A percentile compares a stretch with the other conserved stretches of the same genome.
Evolutionary conservation across 139 green algal species (phyloP).

Genomic region (Nannochloris sp.): DNA sequence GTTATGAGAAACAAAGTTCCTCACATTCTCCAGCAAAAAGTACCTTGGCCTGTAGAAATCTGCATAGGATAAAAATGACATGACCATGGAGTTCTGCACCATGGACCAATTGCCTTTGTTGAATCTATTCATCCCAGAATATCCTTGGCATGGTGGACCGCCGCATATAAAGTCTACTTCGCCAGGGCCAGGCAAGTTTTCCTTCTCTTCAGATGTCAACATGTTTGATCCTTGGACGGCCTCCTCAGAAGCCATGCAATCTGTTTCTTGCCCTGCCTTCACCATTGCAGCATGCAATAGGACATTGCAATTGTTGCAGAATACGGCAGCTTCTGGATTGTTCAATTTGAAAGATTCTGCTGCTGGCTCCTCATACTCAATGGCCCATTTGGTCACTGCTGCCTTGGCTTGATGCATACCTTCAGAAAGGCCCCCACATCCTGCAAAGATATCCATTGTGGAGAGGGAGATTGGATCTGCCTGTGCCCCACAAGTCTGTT

Average conservation of each 20-base stretch:
- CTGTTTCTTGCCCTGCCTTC: slow-evolving; percentile 47
- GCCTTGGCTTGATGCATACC: slow-evolving; percentile 83
- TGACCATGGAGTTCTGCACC: slow-evolving; percentile 96
- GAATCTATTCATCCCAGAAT: slow-evolving; percentile 98
- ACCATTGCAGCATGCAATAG: slow-evolving; percentile 75
- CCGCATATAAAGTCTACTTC: slow-evolving; percentile 93
- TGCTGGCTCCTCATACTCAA: slow-evolving; percentile 88
- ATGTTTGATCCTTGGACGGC: slow-evolving; percentile 20
- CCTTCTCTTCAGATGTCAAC: slow-evolving; percentile 28
- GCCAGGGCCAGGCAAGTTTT: slow-evolving; percentile 62
- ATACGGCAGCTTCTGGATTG: slow-evolving; percentile 56
- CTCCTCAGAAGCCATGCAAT: slow-evolving; percentile 48
- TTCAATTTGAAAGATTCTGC: slow-evolving; percentile 86
- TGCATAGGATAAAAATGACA: slow-evolving; percentile 83
- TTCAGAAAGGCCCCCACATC: slow-evolving; percentile 87
- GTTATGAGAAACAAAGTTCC: slow-evolving; percentile 95
- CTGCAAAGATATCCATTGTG: slow-evolving; percentile 96
- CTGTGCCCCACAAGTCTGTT: background rate
- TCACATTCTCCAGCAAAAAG: slow-evolving; percentile 96
- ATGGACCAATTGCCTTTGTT: slow-evolving; percentile 94
- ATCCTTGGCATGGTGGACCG: slow-evolving; percentile 93
- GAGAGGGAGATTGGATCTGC: slow-evolving; percentile 35
- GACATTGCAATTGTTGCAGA: slow-evolving; percentile 92
- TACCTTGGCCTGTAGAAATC: slow-evolving; percentile 91
- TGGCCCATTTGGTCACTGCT: slow-evolving; percentile 75